These are phyloP conservation scores for Capronia americana DNA, from an alignment of 2,329 filamentous ascomycete species.

Conservation along the genomic window DNA sequence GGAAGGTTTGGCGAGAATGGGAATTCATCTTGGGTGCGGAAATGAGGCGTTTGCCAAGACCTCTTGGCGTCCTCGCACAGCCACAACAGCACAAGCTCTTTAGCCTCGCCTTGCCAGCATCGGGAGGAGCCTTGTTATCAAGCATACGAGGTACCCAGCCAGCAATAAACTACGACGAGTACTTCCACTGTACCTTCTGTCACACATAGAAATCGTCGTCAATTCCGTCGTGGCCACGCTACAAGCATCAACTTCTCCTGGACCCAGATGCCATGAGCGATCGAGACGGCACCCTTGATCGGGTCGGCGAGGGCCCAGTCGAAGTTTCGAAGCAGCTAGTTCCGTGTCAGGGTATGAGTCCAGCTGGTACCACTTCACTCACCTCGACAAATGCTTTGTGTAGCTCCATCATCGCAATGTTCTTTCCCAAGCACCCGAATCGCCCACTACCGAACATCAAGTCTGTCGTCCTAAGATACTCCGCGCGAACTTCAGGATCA, in stretches of 20 bases:
- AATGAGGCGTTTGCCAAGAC: background rate
- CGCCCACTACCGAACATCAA: conserved; percentile 25
- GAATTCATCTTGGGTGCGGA: background rate
- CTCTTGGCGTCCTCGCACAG: background rate
- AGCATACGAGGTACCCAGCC: no score
- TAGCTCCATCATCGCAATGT: conserved; percentile 28
- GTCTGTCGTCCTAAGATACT: conserved; percentile 12
- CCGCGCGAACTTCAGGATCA: conserved; percentile 9
- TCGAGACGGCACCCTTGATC: background rate
- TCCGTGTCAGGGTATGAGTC: background rate
- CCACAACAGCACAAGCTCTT: no score
- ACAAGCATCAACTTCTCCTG: conserved; percentile 1
- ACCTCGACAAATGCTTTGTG: conserved; percentile 20
- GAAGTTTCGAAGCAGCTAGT: conserved; percentile 20
- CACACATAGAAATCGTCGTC: no score
- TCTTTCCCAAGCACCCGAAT: conserved; percentile 25
- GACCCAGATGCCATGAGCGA: conserved; percentile 9
- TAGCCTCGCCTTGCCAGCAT: no score
- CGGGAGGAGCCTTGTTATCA: no score
- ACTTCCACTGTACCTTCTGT: no score
- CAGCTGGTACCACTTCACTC: no score
- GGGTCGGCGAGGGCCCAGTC: conserved; percentile 25
- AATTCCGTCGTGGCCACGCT: no score
- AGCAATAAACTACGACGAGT: no score
- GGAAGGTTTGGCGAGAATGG: background rate